Evolutionary conservation across 148 eudicot genomes (phyloP).

Genomic region (Cornus suecica): DNA sequence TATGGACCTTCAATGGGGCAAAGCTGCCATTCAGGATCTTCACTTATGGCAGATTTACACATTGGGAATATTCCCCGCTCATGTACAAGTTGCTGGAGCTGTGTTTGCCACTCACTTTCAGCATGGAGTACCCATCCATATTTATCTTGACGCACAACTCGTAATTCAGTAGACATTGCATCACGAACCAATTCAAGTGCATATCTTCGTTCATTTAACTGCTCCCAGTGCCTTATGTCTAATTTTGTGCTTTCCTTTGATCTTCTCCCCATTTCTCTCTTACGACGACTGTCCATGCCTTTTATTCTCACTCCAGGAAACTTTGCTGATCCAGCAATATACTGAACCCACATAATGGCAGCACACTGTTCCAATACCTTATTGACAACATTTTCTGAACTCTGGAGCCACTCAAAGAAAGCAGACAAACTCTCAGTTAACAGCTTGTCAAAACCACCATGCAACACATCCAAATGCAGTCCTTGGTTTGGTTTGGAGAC

Average conservation of each 20-base stretch:
- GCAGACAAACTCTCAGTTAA: slow-evolving; percentile 66
- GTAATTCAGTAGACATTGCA: slow-evolving; percentile 85
- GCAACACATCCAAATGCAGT: slow-evolving; percentile 70
- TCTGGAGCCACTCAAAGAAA: slow-evolving; percentile 81
- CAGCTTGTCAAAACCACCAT: slow-evolving; percentile 91
- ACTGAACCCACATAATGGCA: slow-evolving; percentile 97
- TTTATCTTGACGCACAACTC: slow-evolving; percentile 96
- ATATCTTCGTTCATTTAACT: slow-evolving; percentile 76
- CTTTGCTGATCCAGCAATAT: slow-evolving; percentile 77
- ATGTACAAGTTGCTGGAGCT: slow-evolving; percentile 94
- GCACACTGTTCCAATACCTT: slow-evolving; percentile 91
- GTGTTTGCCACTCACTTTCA: slow-evolving; percentile 97
- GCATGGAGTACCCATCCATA: slow-evolving; percentile 99
- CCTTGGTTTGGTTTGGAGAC: slow-evolving; percentile 81
- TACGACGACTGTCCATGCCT: slow-evolving; percentile 91
- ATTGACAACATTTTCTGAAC: slow-evolving; percentile 67
- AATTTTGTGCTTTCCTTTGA: slow-evolving; percentile 58
- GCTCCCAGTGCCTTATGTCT: slow-evolving; percentile 82
- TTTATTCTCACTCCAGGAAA: slow-evolving; percentile 93
- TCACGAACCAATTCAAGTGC: slow-evolving; percentile 91
- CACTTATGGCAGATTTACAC: slow-evolving; percentile 39
- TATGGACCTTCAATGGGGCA: slow-evolving; percentile 99
- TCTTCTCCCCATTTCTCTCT: slow-evolving; percentile 77
- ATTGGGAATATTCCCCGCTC: slow-evolving; percentile 88
- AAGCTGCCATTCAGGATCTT: slow-evolving; percentile 86